Evolutionary conservation across 306 rosid species (phyloP).

Genomic region (Fagus crenata): DNA sequence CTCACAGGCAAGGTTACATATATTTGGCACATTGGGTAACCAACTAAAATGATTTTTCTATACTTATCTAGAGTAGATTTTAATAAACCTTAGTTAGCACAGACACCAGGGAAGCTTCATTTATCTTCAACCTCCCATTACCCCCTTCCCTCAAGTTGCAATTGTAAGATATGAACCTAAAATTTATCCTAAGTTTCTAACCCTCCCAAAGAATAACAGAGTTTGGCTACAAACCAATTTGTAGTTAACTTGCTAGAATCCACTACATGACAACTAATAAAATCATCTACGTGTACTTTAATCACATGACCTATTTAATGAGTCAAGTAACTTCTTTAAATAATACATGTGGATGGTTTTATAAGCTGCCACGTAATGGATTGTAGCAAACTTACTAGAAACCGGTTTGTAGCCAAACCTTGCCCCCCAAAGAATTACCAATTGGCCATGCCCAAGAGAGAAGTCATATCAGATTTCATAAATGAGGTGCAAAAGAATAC

Average conservation of each 20-base stretch:
- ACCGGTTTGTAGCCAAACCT: too few species aligned
- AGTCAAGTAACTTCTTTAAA: too few species aligned
- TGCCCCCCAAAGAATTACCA: neutral
- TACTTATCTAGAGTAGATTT: neutral
- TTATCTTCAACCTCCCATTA: neutral
- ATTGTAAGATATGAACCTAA: neutral
- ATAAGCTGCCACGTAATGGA: too few species aligned
- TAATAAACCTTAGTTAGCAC: neutral
- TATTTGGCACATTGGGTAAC: neutral
- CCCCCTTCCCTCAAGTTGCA: too few species aligned
- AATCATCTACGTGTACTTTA: too few species aligned
- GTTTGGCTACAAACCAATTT: too few species aligned
- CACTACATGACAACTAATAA: too few species aligned
- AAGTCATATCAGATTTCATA: neutral
- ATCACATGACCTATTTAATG: too few species aligned
- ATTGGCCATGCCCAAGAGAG: neutral
- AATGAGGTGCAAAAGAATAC: neutral
- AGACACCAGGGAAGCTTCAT: neutral
- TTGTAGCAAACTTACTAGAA: too few species aligned
- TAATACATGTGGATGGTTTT: too few species aligned
- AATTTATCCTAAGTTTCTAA: neutral
- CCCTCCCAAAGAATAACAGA: neutral
- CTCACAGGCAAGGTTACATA: neutral
- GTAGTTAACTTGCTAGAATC: too few species aligned
- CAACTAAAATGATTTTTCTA: neutral